Conservation (phyloP, 371 early-diverging fungal genomes). For the Conidiobolus incongruus region DNA sequence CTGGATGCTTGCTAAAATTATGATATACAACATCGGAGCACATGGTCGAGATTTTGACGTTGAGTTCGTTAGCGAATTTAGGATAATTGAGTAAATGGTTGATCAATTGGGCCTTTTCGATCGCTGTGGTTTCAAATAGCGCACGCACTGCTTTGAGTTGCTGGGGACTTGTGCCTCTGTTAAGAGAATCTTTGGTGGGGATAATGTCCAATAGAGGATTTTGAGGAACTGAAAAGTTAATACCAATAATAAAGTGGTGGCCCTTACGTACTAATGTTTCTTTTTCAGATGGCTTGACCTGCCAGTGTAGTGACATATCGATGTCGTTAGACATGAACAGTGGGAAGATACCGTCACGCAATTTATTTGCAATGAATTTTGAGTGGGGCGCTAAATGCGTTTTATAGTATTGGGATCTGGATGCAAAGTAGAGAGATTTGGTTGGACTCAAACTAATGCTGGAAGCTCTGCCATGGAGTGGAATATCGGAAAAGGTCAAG, state of each 20-base stretch:
- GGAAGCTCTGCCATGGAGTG: no score
- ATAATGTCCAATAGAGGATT: conserved; percentile 19
- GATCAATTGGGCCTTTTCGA: neutral
- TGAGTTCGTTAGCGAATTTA: neutral
- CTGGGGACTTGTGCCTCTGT: neutral
- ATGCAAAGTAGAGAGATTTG: neutral
- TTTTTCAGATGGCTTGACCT: conserved; percentile 21
- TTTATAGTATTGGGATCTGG: neutral
- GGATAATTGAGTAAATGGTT: neutral
- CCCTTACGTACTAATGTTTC: conserved; percentile 37
- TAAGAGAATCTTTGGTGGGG: neutral
- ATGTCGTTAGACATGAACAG: conserved; percentile 62
- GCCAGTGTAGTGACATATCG: conserved; percentile 75
- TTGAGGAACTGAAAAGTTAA: conserved; percentile 57
- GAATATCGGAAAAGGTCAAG: neutral
- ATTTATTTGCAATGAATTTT: neutral
- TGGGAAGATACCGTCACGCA: conserved; percentile 26
- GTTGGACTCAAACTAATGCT: no score
- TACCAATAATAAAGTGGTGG: conserved; percentile 75
- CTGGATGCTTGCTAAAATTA: no score
- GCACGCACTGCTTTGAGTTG: neutral
- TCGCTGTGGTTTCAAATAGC: neutral
- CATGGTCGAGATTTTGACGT: neutral
- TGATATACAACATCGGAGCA: no score
- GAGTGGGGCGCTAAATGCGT: neutral